Base-by-base conservation (phyloP, 352 stramenopile species). In the Elongisporangium undulatum region DNA sequence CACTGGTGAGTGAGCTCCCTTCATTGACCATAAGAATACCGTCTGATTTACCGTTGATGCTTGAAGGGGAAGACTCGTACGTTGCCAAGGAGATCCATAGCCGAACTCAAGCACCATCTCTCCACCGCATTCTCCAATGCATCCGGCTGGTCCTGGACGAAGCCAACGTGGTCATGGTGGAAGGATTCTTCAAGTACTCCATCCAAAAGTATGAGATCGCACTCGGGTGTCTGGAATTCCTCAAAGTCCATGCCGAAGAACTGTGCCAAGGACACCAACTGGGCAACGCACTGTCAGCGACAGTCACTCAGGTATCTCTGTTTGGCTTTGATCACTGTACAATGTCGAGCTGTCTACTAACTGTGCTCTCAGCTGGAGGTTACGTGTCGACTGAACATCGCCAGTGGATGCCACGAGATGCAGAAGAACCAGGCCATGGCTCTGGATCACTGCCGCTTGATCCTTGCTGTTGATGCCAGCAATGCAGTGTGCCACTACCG, bases 171-270 rank as follows among this genome's bases (percentile, higher is more conserved):
- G 55, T 91, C 21, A 80, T 83, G 71, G 48, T 75, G 3, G 81
- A 91, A 60, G 75, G 73, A 1, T 91, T 91, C 53, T 84, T 73
- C 50, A 71, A 75, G 58, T 87, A 91, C 53, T 82, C 81, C 3
- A 77, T 67, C 15, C 55, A 56, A n/a, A 87, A 87, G 53, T 89
- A 79, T 59, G 69, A 80, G 57, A 48, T 72, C 48, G 67, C 79
- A 13, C 48, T 85, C 4, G 61, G 52, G n/a, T 76, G 67, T 49
- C 49, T 83, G 3, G 59, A 81, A 19, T 55, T 54, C 19, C 15
- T 45, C 19, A 34, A 56, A 41, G 29, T 9, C 29, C 29, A 41
- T 41, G 8, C 29, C 29, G 29, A 41, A 15, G 29, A 41, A 15
- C 29, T 41, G 13, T 13, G 29, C 29, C 1, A 41, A 41, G 29